These are phyloP conservation scores for Phytophthora fragariae DNA, from an alignment of 352 stramenopile species.

Conservation along the genomic window DNA sequence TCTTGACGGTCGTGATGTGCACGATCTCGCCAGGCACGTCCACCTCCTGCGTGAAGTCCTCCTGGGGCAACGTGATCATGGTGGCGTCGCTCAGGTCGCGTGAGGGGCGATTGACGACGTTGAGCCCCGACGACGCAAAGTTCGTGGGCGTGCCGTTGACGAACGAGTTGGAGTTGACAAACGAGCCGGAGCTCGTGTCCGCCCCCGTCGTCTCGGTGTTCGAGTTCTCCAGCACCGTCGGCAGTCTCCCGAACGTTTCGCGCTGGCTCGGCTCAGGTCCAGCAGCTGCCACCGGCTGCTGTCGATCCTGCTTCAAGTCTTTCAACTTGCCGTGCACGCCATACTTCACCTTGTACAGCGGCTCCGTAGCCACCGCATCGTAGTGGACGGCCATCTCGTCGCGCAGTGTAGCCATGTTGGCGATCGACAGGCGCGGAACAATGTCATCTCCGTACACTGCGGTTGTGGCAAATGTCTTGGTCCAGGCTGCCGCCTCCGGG, in stretches of 20 bases:
- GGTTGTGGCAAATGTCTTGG: constrained; percentile 72
- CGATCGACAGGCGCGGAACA: constrained; percentile 70
- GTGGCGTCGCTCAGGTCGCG: constrained; percentile 44
- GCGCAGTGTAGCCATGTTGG: constrained; percentile 69
- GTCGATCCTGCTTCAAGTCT: constrained; percentile 41
- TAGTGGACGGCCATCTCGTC: constrained; percentile 79
- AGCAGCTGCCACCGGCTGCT: constrained; percentile 26
- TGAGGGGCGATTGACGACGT: constrained; percentile 42
- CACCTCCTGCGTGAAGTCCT: constrained; percentile 64
- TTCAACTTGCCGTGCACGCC: constrained; percentile 51
- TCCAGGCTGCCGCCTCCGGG: constrained; percentile 61
- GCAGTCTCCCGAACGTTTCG: constrained; percentile 17
- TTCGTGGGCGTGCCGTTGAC: constrained; percentile 25
- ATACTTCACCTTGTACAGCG: constrained; percentile 66
- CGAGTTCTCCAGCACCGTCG: constrained; percentile 31
- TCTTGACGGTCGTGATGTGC: constrained; percentile 68
- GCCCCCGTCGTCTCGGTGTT: constrained; percentile 25
- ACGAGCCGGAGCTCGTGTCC: constrained; percentile 33
- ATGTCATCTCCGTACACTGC: constrained; percentile 79
- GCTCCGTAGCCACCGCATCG: constrained; percentile 68
- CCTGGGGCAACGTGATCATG: constrained; percentile 48
- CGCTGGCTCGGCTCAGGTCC: constrained; percentile 21
- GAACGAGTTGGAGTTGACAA: constrained; percentile 31
- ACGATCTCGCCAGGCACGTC: constrained; percentile 78
- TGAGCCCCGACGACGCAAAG: constrained; percentile 31